A percentile compares a stretch with the other conserved stretches of the same genome.
phyloP scores from a whole-genome alignment of 805 yeast species.

The Zygotorulaspora chibaensis region DNA sequence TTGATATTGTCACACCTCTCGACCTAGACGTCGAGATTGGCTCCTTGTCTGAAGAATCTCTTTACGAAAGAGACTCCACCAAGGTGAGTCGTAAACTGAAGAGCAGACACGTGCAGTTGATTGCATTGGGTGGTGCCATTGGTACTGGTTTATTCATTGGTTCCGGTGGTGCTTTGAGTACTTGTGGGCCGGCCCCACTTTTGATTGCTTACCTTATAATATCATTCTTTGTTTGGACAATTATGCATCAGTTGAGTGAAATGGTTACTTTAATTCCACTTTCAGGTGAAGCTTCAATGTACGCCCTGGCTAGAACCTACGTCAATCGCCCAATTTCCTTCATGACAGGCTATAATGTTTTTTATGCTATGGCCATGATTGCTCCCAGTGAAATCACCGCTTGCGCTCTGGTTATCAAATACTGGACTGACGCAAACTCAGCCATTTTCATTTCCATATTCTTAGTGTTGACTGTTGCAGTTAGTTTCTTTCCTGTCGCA shows the following conservation, averaged over 20 bases:
- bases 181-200: conserved; percentile 37
- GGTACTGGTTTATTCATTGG: conserved; percentile 43
- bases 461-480: conserved; percentile 17
- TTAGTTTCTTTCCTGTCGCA: conserved; percentile 24
- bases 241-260: conserved; percentile 40
- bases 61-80: not conserved
- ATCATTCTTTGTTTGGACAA: conserved; percentile 32
- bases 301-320: conserved; percentile 38
- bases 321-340: conserved; percentile 36
- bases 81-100: conserved; percentile 31
- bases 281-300: conserved; percentile 35
- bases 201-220: conserved; percentile 28
- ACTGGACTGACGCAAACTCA: conserved; percentile 5
- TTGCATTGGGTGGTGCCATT: conserved; percentile 65
- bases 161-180: conserved; percentile 39
- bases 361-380: conserved; percentile 36
- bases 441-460: conserved; percentile 6
- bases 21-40: not conserved
- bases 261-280: conserved; percentile 38
- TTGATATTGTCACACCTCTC: not conserved
- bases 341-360: conserved; percentile 43
- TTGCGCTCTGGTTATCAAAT: conserved; percentile 7
- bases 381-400: conserved; percentile 45
- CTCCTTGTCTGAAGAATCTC: not conserved
- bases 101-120: conserved; percentile 69